Evolutionary conservation across 2,329 filamentous ascomycete species (phyloP), one percentile per base, ranked within the genome.

Genomic region (Diaporthe australafricana): DNA sequence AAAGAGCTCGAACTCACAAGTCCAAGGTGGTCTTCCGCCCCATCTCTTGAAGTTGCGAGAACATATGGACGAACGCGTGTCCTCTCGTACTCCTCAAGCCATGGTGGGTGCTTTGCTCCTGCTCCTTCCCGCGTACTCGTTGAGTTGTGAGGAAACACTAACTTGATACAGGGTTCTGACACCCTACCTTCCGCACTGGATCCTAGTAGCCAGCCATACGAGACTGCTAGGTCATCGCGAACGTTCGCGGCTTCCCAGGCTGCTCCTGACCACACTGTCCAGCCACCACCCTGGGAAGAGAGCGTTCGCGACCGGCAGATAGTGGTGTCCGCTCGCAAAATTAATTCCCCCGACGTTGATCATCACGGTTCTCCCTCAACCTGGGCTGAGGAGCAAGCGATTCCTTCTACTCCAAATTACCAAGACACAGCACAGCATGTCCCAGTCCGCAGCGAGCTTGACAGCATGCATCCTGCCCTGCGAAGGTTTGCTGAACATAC

Each of bases 21-120:
- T 65, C n/a, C 30, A 48, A 65, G 60, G 60, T 20, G 60, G 60
- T 25, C 30, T 65, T 5, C 60, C 60, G 20, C 60, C 60, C n/a
- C 60, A 65, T 17, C 45, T 65, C n/a, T 14, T 65, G 60, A 65
- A 65, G 20, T 8, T 8, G 45, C 30, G 14, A 22, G 45, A 38
- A 22, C 14, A 27, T 20, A 9, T 30, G n/a, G 42, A 38, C 30
- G 30, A 65, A 30, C n/a, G 17, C 6, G 17, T 16, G 22, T 14
- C 20, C 20, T 14, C 42, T n/a, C n/a, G 5, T 16, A 38, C 60
- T 20, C 45, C 45, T 27, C 25, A 11, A 38, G 45, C 60, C 7
- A 50, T 30, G 14, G 60, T 65, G 25, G 50, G 60, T 65, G 5
- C n/a, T 30, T 50, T 50, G 27, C 17, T 17, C 27, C 9, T 20